These are phyloP conservation scores for Tricholoma hemisulphureum DNA, from an alignment of 768 basidiomycete species.

Conservation along the genomic window DNA sequence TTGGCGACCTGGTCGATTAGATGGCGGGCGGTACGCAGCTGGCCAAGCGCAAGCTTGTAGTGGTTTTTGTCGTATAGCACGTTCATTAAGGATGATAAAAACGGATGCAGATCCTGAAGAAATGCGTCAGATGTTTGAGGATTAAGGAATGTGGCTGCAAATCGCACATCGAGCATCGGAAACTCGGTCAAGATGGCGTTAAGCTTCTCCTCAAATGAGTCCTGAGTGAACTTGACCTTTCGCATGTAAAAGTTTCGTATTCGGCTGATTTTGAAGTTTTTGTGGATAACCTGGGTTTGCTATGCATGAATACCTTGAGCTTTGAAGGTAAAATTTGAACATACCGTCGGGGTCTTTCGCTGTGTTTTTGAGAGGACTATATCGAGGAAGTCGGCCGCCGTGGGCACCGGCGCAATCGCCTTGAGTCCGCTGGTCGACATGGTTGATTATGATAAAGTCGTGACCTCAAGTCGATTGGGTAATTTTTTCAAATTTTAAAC, in stretches of 20 bases:
- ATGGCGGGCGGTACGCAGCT: conserved; percentile 93
- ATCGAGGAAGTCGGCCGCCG: conserved; percentile 90
- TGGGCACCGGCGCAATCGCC: conserved; percentile 98
- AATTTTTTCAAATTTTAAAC: neutral
- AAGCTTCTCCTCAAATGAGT: conserved; percentile 94
- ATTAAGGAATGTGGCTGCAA: conserved; percentile 15
- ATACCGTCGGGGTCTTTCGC: conserved; percentile 93
- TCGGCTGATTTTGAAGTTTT: conserved; percentile 99
- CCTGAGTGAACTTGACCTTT: conserved; percentile 99
- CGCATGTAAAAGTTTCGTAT: conserved; percentile 99
- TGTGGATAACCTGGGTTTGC: conserved; percentile 81
- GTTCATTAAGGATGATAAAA: conserved; percentile 93
- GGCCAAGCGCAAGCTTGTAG: conserved; percentile 97
- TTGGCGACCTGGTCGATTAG: conserved; percentile 96
- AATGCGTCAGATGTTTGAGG: conserved; percentile 24
- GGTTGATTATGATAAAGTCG: conserved; percentile 14
- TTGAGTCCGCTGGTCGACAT: conserved; percentile 91
- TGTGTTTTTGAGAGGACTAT: conserved; percentile 93
- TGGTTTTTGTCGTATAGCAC: conserved; percentile 99
- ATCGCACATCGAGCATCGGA: conserved; percentile 94
- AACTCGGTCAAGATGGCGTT: conserved; percentile 93
- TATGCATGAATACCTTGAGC: neutral
- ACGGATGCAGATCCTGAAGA: conserved; percentile 84
- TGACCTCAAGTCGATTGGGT: neutral
- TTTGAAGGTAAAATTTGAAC: conserved; percentile 15